Evolutionary conservation across 441 rosid genomes (phyloP).

Genomic region (Populus trichocarpa): DNA sequence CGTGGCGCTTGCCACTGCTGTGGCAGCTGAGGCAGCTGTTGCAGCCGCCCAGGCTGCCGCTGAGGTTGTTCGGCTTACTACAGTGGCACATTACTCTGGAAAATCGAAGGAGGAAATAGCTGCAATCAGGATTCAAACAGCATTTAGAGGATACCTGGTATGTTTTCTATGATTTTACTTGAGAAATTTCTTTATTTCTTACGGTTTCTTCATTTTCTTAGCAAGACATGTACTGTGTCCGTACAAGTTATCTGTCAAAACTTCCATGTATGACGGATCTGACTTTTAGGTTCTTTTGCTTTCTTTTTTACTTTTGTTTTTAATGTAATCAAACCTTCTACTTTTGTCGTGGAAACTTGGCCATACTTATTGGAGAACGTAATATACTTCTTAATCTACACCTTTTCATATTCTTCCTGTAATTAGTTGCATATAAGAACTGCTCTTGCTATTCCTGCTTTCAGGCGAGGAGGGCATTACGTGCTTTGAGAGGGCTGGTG

Average conservation of each 20-base stretch:
- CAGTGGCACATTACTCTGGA: constrained; percentile 38
- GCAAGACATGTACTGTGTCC: background rate
- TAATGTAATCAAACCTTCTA: background rate
- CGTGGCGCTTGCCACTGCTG: constrained; percentile 83
- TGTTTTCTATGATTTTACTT: background rate
- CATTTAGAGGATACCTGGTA: constrained; percentile 87
- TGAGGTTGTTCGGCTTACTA: constrained; percentile 79
- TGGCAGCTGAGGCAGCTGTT: constrained; percentile 83
- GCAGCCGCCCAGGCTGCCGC: constrained; percentile 96
- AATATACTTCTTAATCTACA: background rate
- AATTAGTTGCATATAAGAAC: background rate
- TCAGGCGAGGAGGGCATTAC: constrained; percentile 82
- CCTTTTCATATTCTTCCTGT: background rate
- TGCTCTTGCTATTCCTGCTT: constrained; percentile 16
- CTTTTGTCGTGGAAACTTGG: background rate
- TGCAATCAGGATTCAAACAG: constrained; percentile 80
- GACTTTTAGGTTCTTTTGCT: background rate
- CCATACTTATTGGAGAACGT: background rate
- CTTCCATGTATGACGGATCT: background rate
- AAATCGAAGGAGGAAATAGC: constrained; percentile 82
- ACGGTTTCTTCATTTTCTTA: background rate
- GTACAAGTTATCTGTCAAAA: background rate
- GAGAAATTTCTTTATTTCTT: background rate
- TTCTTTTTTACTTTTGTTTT: background rate
- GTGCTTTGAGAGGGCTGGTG: constrained; percentile 84